phyloP scores from a whole-genome alignment of 768 basidiomycete species.

The Tricholomella constricta region DNA sequence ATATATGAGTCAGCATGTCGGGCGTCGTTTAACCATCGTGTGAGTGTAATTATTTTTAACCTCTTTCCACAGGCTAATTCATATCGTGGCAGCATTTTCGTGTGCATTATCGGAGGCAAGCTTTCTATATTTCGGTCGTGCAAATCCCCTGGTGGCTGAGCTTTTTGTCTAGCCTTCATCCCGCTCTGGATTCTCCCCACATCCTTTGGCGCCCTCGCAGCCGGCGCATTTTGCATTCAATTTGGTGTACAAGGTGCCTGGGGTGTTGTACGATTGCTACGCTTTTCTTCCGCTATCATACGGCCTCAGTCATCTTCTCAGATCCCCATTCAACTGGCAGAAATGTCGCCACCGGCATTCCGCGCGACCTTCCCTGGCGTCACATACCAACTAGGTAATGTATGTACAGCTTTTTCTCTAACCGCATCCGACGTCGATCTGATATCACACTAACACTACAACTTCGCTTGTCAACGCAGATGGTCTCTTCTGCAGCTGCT shows the following conservation, averaged over 20 bases:
- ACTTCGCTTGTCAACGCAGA: conserved; percentile 28
- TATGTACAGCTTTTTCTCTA: conserved; percentile 28
- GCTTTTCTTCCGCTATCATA: conserved; percentile 30
- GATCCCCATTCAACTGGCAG: conserved; percentile 77
- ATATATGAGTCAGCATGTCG: conserved; percentile 22
- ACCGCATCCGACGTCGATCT: no score
- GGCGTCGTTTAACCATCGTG: conserved; percentile 26
- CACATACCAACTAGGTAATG: conserved; percentile 82
- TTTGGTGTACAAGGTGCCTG: conserved; percentile 90
- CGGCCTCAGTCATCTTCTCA: conserved; percentile 39
- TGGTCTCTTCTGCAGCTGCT: conserved; percentile 71
- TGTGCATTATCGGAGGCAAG: conserved; percentile 53
- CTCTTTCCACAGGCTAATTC: neutral
- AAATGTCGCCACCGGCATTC: conserved; percentile 88
- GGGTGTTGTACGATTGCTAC: conserved; percentile 67
- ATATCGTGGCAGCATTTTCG: conserved; percentile 44
- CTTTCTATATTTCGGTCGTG: neutral
- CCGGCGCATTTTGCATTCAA: conserved; percentile 86
- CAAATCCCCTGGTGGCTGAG: neutral
- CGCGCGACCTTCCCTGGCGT: conserved; percentile 87
- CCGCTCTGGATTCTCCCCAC: conserved; percentile 84
- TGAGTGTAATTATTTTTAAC: conserved; percentile 4
- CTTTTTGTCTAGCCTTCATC: conserved; percentile 45
- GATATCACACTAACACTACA: no score
- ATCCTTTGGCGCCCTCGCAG: conserved; percentile 67